Evolutionary conservation across 495 filamentous ascomycete genomes (phyloP).

Genomic region (Aspergillus kassunensis): DNA sequence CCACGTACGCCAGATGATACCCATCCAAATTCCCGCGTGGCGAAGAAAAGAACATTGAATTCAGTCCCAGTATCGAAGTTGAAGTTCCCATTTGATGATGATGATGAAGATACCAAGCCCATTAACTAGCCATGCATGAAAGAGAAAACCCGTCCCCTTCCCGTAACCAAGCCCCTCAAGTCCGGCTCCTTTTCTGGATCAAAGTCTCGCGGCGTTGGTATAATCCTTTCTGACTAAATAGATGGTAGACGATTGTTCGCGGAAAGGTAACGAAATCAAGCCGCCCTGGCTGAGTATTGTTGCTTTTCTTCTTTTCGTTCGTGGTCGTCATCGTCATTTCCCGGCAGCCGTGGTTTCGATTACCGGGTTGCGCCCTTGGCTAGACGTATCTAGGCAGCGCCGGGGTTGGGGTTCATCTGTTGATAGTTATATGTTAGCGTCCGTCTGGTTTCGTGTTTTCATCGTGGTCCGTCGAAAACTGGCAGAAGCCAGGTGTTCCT

Average conservation of each 20-base stretch:
- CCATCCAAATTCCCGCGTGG: background rate
- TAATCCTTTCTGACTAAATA: slow-evolving; percentile 5
- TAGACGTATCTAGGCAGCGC: slow-evolving; percentile 15
- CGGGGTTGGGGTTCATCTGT: slow-evolving; percentile 33
- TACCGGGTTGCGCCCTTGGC: slow-evolving; percentile 6
- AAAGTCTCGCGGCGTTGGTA: slow-evolving; percentile 7
- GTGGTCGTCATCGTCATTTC: slow-evolving; percentile 15
- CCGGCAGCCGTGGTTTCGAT: background rate
- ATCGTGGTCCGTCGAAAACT: background rate
- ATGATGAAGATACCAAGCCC: slow-evolving; percentile 12
- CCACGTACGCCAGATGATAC: background rate
- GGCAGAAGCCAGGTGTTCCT: background rate
- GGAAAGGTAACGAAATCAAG: background rate
- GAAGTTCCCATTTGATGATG: slow-evolving; percentile 19
- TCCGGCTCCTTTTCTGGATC: slow-evolving; percentile 12
- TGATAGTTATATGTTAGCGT: background rate
- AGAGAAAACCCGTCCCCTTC: background rate
- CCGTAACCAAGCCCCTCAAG: slow-evolving; percentile 4
- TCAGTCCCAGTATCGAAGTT: slow-evolving; percentile 13
- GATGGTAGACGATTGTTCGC: slow-evolving; percentile 1
- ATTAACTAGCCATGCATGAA: slow-evolving; percentile 14
- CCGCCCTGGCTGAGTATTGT: slow-evolving; percentile 2
- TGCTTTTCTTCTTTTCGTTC: slow-evolving; percentile 15
- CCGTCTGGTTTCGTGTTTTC: background rate
- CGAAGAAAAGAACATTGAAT: slow-evolving; percentile 7